Base-by-base conservation (phyloP, 148 eudicot species). In the Nepenthes gracilis region DNA sequence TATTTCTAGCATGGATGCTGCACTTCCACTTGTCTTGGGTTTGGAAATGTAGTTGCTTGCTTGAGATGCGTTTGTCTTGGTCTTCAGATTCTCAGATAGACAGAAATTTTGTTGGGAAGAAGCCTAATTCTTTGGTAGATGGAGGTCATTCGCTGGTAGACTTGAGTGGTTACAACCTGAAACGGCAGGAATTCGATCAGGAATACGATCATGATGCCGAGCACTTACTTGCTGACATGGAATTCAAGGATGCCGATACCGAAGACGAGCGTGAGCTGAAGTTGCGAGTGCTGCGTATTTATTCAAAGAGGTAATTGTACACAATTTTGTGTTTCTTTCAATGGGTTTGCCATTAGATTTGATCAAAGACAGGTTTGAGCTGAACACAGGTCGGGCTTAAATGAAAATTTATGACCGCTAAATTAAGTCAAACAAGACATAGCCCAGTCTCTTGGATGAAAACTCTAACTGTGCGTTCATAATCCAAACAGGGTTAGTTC, bases 151-250 rank as follows among this genome's bases (percentile, higher is more conserved):
- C 83, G 9, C 43, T 81, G 71, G 76, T 79, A 58, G 73, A 72
- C 55, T 60, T 73, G 59, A 78, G 85, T 49, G 78, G 85, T 7
- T 81, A 64, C 65, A 81, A 78, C 57, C 71, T 62, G 43, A 81
- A 81, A 65, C 74, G 83, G 60, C 71, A 77, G 33, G 85, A 81
- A 63, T 81, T 81, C 58, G 85, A 81, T 61, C 74, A 73, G 1
- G 85, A 81, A 69, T 81, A 81, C 68, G 85, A 81, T 58, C 71
- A 70, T 54, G 82, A 81, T 60, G 85, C 82, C 50, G 85, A 81
- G 76, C 78, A 75, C 63, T 60, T 81, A 36, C 77, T 81, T 49
- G 78, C 82, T 12, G 85, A 81, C 35, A 65, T 81, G 85, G 82
- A 81, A 67, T 77, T 81, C 54, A 81, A 81, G 66, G 82, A 81